Base-by-base conservation (phyloP, 371 early-diverging fungal genomes). In the Mucor saturninus region DNA sequence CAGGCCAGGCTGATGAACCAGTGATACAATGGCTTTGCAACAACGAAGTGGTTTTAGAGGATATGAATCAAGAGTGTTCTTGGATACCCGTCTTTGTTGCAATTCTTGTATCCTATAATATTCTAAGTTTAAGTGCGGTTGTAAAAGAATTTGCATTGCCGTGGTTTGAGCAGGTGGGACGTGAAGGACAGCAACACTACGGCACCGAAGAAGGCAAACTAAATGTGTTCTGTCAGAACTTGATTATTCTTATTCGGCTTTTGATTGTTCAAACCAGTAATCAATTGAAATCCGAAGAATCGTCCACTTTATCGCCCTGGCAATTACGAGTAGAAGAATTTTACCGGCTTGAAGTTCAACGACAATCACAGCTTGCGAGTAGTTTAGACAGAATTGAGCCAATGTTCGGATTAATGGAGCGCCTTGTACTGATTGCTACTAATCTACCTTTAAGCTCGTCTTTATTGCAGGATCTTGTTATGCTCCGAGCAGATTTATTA, bases 81-180 rank as follows among this genome's bases (percentile, higher is more conserved):
- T 86, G 86, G 86, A 64, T 83, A 2, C 73, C 82, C 8, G 63
- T 78, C 10, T 84, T 86, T 56, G 69, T 86, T 32, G 67, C 76
- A 1, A 69, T 79, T 31, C 65, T 86, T 32, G 84, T 81, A 3
- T 64, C 78, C 14, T 74, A 77, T 15, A 78, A 80, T 2, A 67
- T 80, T 6, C 66, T 81, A 14, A 73, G 72, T 21, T 62, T 84
- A 10, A 78, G 82, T 7, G 57, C 65, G 14, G 49, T 80, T 5
- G 68, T 84, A 2, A 74, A 77, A 52, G 67, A 70, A 6, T 74
- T 83, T 57, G 77, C 77, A 9, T 67, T 81, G 15, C 72, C 73
- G 1, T 76, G 81, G 69, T 66, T 86, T 66, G 73, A 67, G 26
- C 73, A 72, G 5, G 66, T 81, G 10, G 71, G 76, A n/a, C 63